Conservation (phyloP, 768 basidiomycete species). For the Hericium erinaceus region DNA sequence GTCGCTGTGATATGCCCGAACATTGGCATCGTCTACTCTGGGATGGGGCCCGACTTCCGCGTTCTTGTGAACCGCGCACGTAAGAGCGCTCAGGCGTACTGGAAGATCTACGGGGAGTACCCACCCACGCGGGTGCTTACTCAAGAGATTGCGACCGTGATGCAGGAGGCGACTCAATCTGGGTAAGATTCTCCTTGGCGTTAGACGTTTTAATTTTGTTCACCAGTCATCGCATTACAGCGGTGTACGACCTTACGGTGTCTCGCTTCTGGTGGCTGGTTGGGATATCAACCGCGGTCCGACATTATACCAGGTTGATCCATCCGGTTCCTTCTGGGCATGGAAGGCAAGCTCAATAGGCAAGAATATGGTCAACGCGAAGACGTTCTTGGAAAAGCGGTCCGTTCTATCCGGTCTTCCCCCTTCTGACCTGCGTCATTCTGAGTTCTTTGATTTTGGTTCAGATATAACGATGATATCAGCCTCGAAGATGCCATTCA, state of each 20-base stretch:
- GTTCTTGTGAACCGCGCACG: constrained; percentile 89
- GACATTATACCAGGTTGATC: constrained; percentile 97
- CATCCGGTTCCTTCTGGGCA: constrained; percentile 98
- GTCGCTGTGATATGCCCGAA: constrained; percentile 96
- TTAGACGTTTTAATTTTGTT: constrained; percentile 15
- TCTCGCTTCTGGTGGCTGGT: constrained; percentile 93
- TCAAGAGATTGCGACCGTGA: constrained; percentile 94
- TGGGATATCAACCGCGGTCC: constrained; percentile 95
- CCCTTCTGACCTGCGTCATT: constrained; percentile 14
- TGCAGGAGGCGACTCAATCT: constrained; percentile 98
- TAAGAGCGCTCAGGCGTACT: constrained; percentile 97
- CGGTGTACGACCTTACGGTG: constrained; percentile 98
- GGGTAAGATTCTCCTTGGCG: constrained; percentile 51
- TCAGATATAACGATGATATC: constrained; percentile 98
- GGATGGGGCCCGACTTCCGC: constrained; percentile 99
- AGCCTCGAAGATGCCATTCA: constrained; percentile 98
- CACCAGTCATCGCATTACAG: constrained; percentile 31
- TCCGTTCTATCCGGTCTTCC: constrained; percentile 28
- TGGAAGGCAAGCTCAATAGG: constrained; percentile 99
- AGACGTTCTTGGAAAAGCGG: constrained; percentile 99
- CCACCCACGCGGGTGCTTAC: constrained; percentile 94
- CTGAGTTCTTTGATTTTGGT: constrained; percentile 7
- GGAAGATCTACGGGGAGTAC: constrained; percentile 99
- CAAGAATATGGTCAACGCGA: constrained; percentile 99
- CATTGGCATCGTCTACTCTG: constrained; percentile 98